Evolutionary conservation across 2,329 filamentous ascomycete genomes (phyloP).

Genomic region (Aspergillus sp.): DNA sequence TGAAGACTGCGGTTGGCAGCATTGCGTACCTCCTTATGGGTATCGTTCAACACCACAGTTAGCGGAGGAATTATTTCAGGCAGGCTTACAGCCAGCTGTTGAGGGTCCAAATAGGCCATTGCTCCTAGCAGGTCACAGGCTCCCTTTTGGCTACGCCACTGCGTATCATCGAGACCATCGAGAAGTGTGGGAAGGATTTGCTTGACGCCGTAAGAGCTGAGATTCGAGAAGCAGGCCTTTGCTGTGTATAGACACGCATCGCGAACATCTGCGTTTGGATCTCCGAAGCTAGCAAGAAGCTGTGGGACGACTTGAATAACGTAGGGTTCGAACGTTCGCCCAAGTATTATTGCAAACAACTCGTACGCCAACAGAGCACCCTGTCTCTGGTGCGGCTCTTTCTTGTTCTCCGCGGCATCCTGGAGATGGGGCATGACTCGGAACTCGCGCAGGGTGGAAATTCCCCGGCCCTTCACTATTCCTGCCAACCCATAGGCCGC

Average conservation of each 20-base stretch:
- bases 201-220: conserved; percentile 96
- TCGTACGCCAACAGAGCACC: conserved; percentile 89
- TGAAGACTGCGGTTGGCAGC: conserved; percentile 95
- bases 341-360: conserved; percentile 80
- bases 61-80: conserved; percentile 96
- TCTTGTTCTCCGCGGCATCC: conserved; percentile 89
- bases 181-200: conserved; percentile 88
- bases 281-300: conserved; percentile 83
- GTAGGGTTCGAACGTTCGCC: conserved; percentile 90
- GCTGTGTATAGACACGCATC: conserved; percentile 90
- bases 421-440: conserved; percentile 80
- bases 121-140: conserved; percentile 94
- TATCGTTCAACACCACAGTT: conserved; percentile 92
- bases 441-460: conserved; percentile 77
- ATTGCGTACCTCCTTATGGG: conserved; percentile 91
- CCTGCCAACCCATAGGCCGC: conserved; percentile 94
- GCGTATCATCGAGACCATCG: conserved; percentile 86
- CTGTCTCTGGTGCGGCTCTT: conserved; percentile 83
- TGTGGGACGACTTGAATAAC: conserved; percentile 94
- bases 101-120: conserved; percentile 97
- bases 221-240: conserved; percentile 87
- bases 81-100: conserved; percentile 86
- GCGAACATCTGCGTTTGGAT: conserved; percentile 82
- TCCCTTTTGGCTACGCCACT: conserved; percentile 98
- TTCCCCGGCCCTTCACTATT: conserved; percentile 82